Evolutionary conservation across 179 eudicot species (phyloP).

Genomic region (Monotropa hypopitys): DNA sequence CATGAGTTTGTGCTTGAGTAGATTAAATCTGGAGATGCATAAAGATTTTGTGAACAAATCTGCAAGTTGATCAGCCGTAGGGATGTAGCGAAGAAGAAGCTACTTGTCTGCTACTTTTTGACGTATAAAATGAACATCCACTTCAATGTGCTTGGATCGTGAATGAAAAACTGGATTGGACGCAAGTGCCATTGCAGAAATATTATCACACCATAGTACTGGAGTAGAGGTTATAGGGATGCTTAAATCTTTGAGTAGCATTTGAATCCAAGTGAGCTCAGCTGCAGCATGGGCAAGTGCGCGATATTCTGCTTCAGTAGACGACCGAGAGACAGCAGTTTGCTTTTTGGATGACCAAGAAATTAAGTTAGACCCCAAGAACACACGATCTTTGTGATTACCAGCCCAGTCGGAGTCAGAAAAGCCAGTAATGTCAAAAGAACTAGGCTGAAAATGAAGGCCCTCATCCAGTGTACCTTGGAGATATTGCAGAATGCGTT

Average conservation of each 20-base stretch:
- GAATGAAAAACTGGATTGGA: not conserved
- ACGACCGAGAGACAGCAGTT: not conserved
- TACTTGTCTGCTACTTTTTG: not conserved
- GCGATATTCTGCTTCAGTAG: not conserved
- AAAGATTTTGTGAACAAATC: not conserved
- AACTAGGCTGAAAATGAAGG: not conserved
- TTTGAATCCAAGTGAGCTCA: not conserved
- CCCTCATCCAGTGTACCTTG: not conserved
- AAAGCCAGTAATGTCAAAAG: no score
- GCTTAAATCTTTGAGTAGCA: not conserved
- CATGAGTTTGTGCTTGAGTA: not conserved
- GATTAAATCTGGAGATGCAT: not conserved
- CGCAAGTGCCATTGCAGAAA: not conserved
- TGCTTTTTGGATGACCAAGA: not conserved
- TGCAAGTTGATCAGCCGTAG: not conserved
- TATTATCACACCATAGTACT: not conserved
- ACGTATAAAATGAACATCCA: not conserved
- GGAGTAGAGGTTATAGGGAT: not conserved
- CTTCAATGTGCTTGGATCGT: not conserved
- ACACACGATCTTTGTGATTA: not conserved
- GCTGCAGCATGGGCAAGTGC: not conserved
- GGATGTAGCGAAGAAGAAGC: not conserved
- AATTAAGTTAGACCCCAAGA: not conserved
- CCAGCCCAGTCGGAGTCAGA: not conserved
- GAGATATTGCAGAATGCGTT: not conserved